phyloP scores from a whole-genome alignment of 768 basidiomycete genomes.

The Strobilomyces echinocephalus region DNA sequence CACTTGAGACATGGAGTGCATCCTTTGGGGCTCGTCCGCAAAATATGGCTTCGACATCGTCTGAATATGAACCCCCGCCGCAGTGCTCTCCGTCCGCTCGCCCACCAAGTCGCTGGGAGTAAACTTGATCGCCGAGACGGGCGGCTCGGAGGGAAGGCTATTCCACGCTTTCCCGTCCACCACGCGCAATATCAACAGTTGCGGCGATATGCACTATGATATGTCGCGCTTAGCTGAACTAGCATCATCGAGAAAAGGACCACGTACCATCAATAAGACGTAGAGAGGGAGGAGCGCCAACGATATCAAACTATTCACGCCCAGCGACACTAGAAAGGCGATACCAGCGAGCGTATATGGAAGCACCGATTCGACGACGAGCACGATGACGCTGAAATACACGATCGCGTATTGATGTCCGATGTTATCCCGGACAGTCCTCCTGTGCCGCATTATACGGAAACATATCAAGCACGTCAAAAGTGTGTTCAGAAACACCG shows the following conservation, averaged over 20 bases:
- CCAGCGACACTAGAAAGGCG: slow-evolving; percentile 20
- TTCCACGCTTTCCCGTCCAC: not conserved
- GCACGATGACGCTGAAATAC: slow-evolving; percentile 11
- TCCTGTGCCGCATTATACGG: slow-evolving; percentile 10
- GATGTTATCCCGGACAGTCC: slow-evolving; percentile 2
- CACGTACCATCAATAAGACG: slow-evolving; percentile 19
- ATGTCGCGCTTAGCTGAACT: not conserved
- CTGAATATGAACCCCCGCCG: not conserved
- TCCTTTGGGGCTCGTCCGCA: no score
- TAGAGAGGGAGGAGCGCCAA: slow-evolving; percentile 11
- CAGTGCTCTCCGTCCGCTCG: not conserved
- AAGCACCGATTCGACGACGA: slow-evolving; percentile 23
- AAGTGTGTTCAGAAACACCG: slow-evolving; percentile 13
- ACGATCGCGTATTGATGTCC: slow-evolving; percentile 14
- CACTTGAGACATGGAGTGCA: no score
- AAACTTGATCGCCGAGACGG: not conserved
- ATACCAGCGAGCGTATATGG: slow-evolving; percentile 24
- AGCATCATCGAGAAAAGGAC: not conserved
- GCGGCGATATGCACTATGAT: slow-evolving; percentile 22
- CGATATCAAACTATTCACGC: slow-evolving; percentile 12
- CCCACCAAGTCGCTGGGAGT: not conserved
- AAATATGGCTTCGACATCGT: not conserved
- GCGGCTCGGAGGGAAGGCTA: not conserved
- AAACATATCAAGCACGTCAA: slow-evolving; percentile 25
- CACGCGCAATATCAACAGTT: not conserved